Evolutionary conservation across 2,329 filamentous ascomycete genomes (phyloP), one percentile per base, ranked within the genome.

Genomic region (Plenodomus tracheiphilus): DNA sequence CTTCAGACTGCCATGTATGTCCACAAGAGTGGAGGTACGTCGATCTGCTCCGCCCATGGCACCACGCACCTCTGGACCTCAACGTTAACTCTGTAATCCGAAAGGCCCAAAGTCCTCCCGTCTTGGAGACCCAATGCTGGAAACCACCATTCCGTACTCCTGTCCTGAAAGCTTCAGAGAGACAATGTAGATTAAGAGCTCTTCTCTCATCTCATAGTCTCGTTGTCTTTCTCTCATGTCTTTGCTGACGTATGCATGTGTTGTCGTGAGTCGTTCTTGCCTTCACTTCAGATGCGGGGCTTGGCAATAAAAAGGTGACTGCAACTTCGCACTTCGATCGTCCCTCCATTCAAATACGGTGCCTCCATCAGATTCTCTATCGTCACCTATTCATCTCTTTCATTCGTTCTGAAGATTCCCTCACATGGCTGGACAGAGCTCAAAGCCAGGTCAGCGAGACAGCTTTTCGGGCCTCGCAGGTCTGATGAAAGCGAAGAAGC

Each of bases 401-500:
- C 28, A 10, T 32, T 7, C 4, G 13, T 11, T 32, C 15, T 32
- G 28, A 32, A 15, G 15, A 15, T 11, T 11, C 28, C 15, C 6
- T 15, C 28, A 15, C 28, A 32, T 32, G 28, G 28, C 28, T 32
- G 28, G 28, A 15, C 28, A 25, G 4, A 19, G 32, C n/a, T 11
- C 21, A 32, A 43, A 41, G 16, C 15, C 28, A 4, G 4, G 17
- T 13, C 41, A 46, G 5, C 46, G 17, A 15, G 60, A 65, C 36
- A 62, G 54, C 37, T 63, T 65, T 43, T 54, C 48, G 6, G 56
- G 43, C 15, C 58, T 64, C 9, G 22, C 55, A 6, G 21, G 11
- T 16, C 39, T 63, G 6, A 59, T 63, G 60, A 55, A 44, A 39
- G 55, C 47, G 4, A 62, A 63, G 51, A 56, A 54, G 41, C 37